Conservation (phyloP, 495 filamentous ascomycete genomes). For the Hypoxylon fragiforme region DNA sequence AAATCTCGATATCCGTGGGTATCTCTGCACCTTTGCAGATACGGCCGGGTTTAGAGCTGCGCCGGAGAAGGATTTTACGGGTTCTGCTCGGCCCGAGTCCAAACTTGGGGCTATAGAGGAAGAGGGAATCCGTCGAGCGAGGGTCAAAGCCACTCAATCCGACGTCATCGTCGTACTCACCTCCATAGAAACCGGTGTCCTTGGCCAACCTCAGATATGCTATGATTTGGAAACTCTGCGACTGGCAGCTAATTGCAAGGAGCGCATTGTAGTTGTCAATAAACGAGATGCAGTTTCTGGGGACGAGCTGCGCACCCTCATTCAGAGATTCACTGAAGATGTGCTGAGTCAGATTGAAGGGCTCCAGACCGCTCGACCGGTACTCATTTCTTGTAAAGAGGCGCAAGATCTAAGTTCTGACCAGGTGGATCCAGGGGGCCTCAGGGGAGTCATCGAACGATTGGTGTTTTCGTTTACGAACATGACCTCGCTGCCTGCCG, state of each 20-base stretch:
- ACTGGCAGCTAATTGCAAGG: constrained; percentile 56
- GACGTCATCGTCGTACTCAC: constrained; percentile 84
- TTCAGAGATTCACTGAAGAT: constrained; percentile 38
- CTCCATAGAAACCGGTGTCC: constrained; percentile 60
- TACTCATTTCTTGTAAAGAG: constrained; percentile 37
- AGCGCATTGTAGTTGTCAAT: constrained; percentile 75
- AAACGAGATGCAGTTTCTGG: constrained; percentile 68
- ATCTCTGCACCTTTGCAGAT: constrained; percentile 85
- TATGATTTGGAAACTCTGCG: constrained; percentile 53
- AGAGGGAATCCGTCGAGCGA: constrained; percentile 89
- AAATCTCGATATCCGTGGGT: constrained; percentile 86
- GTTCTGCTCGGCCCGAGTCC: constrained; percentile 15
- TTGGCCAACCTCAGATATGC: constrained; percentile 41
- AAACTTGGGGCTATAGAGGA: constrained; percentile 75
- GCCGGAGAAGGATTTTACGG: constrained; percentile 16
- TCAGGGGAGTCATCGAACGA: constrained; percentile 68
- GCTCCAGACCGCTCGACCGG: constrained; percentile 29
- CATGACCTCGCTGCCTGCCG: constrained; percentile 66
- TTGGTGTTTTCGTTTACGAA: constrained; percentile 68
- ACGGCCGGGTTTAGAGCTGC: constrained; percentile 77
- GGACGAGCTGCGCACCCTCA: constrained; percentile 30
- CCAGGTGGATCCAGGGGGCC: constrained; percentile 61
- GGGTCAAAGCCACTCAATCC: constrained; percentile 75
- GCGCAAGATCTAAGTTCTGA: constrained; percentile 40
- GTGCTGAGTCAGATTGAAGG: constrained; percentile 39